Evolutionary conservation across 257 asterid species (phyloP), one percentile per base, ranked within the genome.

Genomic region (Verbena officinalis): DNA sequence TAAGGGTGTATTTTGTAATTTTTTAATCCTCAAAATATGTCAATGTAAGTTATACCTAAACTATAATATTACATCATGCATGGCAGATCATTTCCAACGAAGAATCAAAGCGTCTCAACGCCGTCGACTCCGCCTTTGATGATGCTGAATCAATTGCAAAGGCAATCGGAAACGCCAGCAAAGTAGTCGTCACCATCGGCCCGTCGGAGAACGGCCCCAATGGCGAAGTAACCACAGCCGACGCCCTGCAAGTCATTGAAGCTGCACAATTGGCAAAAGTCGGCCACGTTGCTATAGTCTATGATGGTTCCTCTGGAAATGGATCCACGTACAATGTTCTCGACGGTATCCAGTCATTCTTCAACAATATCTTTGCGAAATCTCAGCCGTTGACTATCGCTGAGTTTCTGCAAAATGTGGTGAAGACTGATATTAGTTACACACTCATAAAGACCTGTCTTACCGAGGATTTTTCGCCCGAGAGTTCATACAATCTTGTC

Each of bases 121-220:
- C 96, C 0, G 97, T 93, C 44, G 84, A 73, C 58, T 90, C 99
- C 39, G 65, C 70, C 52, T 93, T 87, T 67, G 73, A 79, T 16
- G 88, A 86, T 63, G 79, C 89, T 36, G 96, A 90, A 65, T 75
- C 96, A 9, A 87, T 93, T 7, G 99, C 99, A 3, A 90, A 84
- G 64, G 96, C 96, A 13, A 90, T 93, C 3, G 99, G 99, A 48
- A 93, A 80, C 34, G 97, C 99, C 34, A 77, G 91, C 85, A 93
- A 93, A 82, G 96, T 93, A 4, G 99, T 93, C 2, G 91, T 93
- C 39, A 87, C 97, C 9, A 78, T 93, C 31, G 92, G 97, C 30
- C 77, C 81, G 2, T 70, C 60, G 6, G 99, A 93, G 82, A 73
- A 90, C n/a, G 96, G 96, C 23, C 90, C 91, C 0, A 70, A 68